Base-by-base conservation (phyloP, 169 alveolate species). In the Eimeria necatrix region DNA sequence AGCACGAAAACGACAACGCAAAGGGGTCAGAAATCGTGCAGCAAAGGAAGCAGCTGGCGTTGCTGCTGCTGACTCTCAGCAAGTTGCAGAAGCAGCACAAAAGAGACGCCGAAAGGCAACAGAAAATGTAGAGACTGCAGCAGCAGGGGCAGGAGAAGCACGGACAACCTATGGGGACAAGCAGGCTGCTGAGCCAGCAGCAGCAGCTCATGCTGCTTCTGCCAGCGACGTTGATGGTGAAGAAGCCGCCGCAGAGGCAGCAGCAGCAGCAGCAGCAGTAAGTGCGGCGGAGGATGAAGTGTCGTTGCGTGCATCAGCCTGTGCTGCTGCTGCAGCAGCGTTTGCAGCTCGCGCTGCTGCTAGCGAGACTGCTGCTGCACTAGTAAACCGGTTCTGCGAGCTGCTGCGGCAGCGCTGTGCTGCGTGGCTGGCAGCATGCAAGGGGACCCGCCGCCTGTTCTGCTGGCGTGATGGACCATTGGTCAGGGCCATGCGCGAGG, bases 391-490 rank as follows among this genome's bases (percentile, higher is more conserved):
- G 10, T 97, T 99, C 85, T 92, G 99, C 95, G 97, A 99, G 91
- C 99, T 99, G 26, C 83, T 93, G 83, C 84, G 48, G 24, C 51
- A 61, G 24, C 88, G 56, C 9, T 70, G 91, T 73, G 73, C 53
- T 20, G 81, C 51, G 73, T 93, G 93, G 93, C 86, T 61, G 6
- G 78, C 49, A 0, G 92, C 91, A 32, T 52, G 80, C 49, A 70
- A 84, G 73, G 49, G 93, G 52, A 61, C 98, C 60, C 91, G 85
- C 90, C 97, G 97, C 12, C 92, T 98, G 49, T 99, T 99, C 95
- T 99, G 98, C 95, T 99, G 99, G 99, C 98, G 97, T 22, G 99
- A 99, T 96, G 99, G 99, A 6, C 99, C 99, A 3, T 95, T 99
- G n/a, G 98, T 99, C 8, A 96, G 98, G 68, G 98, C 99, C 53